These are phyloP conservation scores for Candida hungchunana DNA, from an alignment of 805 yeast species.

Conservation along the genomic window DNA sequence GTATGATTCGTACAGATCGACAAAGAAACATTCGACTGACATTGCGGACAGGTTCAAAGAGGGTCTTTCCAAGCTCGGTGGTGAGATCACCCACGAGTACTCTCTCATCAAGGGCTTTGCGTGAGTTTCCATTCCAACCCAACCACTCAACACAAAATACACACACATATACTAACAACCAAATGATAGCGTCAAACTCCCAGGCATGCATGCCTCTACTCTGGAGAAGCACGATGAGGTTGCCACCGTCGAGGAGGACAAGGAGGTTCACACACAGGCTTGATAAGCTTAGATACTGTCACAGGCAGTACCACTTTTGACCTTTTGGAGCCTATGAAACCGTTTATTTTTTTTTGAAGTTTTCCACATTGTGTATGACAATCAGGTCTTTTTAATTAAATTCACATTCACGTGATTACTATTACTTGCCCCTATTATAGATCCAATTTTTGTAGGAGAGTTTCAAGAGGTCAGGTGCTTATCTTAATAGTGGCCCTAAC, in stretches of 20 bases:
- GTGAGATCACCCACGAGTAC: slow-evolving; percentile 57
- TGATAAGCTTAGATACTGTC: too few species aligned
- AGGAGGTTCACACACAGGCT: slow-evolving; percentile 45
- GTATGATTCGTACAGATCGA: slow-evolving; percentile 4
- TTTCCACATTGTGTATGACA: too few species aligned
- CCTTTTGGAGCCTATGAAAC: too few species aligned
- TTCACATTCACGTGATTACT: too few species aligned
- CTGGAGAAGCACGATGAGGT: slow-evolving; percentile 48
- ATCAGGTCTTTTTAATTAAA: too few species aligned
- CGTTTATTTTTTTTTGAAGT: too few species aligned
- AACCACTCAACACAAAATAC: neutral
- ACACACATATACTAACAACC: neutral
- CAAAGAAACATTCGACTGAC: slow-evolving; percentile 5
- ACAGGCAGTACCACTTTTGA: too few species aligned
- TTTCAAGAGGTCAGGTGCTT: too few species aligned
- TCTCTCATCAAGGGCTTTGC: slow-evolving; percentile 63
- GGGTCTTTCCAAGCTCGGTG: slow-evolving; percentile 49
- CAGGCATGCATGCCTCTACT: slow-evolving; percentile 43
- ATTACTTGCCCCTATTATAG: too few species aligned
- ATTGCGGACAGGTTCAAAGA: slow-evolving; percentile 43
- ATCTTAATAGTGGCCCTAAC: neutral
- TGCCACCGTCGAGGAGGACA: slow-evolving; percentile 61
- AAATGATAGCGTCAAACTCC: slow-evolving; percentile 51
- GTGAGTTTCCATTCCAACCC: slow-evolving; percentile 7
- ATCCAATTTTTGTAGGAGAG: too few species aligned